Evolutionary conservation across 306 rosid species (phyloP).

Genomic region (Mimosa bimucronata): DNA sequence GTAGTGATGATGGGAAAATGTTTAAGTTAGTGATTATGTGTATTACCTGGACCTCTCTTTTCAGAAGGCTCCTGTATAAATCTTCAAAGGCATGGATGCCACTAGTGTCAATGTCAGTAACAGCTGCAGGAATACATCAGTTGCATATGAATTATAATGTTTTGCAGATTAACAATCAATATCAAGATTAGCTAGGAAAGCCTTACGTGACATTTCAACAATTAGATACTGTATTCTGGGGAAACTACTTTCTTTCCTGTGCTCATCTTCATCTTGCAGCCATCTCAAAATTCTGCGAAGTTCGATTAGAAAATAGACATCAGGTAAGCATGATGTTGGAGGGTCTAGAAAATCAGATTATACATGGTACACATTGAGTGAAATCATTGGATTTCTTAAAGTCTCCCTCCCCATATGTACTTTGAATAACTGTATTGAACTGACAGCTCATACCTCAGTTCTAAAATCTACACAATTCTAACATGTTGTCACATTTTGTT

Average conservation of each 20-base stretch:
- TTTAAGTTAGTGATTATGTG: constrained; percentile 6
- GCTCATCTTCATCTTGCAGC: constrained; percentile 62
- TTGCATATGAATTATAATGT: neutral
- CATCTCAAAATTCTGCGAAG: constrained; percentile 72
- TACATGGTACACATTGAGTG: neutral
- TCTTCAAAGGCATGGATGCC: constrained; percentile 77
- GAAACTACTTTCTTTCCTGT: constrained; percentile 15
- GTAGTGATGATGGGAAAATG: neutral
- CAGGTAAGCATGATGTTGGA: constrained; percentile 1
- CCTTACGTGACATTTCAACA: constrained; percentile 89
- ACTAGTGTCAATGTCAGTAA: constrained; percentile 75
- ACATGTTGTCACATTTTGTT: neutral
- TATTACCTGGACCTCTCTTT: constrained; percentile 61
- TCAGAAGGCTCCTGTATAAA: constrained; percentile 50
- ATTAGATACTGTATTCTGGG: constrained; percentile 48
- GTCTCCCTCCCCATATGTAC: neutral
- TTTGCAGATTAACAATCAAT: neutral
- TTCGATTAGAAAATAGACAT: neutral
- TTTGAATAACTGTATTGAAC: neutral
- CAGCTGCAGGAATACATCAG: constrained; percentile 53
- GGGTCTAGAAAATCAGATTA: neutral
- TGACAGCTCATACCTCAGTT: neutral
- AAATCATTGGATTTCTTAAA: neutral
- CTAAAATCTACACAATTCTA: neutral
- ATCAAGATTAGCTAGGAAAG: constrained; percentile 9